Conservation (phyloP, 495 filamentous ascomycete genomes). For the Niebla homalea region DNA sequence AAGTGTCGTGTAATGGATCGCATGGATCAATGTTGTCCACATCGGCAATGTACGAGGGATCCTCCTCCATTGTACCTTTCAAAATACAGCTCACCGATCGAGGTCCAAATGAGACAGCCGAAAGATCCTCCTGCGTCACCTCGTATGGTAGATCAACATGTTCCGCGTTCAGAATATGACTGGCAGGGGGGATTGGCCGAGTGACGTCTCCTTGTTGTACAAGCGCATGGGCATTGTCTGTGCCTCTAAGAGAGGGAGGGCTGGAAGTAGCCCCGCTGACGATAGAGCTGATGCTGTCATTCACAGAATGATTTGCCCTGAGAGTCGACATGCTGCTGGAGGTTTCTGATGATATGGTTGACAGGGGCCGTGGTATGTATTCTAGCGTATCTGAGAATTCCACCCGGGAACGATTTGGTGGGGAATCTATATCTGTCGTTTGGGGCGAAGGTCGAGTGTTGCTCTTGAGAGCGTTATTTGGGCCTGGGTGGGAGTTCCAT, state of each 20-base stretch:
- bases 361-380: conserved; percentile 59
- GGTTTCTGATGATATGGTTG: conserved; percentile 60
- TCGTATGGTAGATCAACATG: too few species aligned
- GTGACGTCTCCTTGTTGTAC: too few species aligned
- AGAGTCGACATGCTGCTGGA: conserved; percentile 50
- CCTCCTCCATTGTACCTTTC: too few species aligned
- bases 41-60: too few species aligned
- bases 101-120: too few species aligned
- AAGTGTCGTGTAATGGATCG: too few species aligned
- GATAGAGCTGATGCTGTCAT: conserved; percentile 50
- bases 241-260: conserved; percentile 9
- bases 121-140: too few species aligned
- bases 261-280: conserved; percentile 22
- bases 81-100: too few species aligned
- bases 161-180: too few species aligned
- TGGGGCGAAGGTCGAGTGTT: conserved; percentile 13
- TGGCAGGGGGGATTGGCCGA: too few species aligned
- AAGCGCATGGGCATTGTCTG: too few species aligned
- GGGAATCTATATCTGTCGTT: conserved; percentile 24
- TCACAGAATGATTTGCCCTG: conserved; percentile 47
- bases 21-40: too few species aligned
- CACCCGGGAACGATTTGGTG: conserved; percentile 34
- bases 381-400: conserved; percentile 50
- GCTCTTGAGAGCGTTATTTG: conserved; percentile 22
- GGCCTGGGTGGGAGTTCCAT: conserved; percentile 27